phyloP scores from a whole-genome alignment of 2,329 filamentous ascomycete species.

The Penicillium sp. region DNA sequence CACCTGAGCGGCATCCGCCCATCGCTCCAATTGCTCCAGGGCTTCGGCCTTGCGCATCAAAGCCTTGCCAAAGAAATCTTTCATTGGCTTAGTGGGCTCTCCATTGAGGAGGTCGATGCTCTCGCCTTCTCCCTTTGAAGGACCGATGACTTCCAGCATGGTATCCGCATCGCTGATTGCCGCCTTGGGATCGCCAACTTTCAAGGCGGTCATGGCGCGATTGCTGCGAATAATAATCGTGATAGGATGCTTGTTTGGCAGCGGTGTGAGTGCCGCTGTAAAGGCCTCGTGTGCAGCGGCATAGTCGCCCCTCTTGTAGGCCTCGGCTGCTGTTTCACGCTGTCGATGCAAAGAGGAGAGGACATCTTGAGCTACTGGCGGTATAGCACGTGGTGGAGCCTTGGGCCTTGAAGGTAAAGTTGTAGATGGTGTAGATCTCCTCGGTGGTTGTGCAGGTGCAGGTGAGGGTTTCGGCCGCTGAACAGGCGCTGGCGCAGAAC shows the following conservation, averaged over 20 bases:
- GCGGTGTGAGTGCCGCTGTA: constrained; percentile 60
- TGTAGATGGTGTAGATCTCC: too few relatives aligned
- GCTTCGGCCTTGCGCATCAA: constrained; percentile 91
- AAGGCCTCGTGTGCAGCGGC: constrained; percentile 77
- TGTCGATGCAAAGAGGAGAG: constrained; percentile 70
- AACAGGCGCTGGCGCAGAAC: constrained; percentile 22
- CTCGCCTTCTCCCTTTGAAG: constrained; percentile 69
- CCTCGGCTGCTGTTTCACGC: constrained; percentile 69
- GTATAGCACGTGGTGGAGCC: constrained; percentile 45
- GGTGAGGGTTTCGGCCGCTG: too few relatives aligned
- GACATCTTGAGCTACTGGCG: constrained; percentile 58
- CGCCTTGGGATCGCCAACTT: constrained; percentile 82
- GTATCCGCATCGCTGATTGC: constrained; percentile 79
- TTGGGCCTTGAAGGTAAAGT: constrained; percentile 41
- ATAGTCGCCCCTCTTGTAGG: constrained; percentile 92
- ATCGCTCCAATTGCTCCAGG: constrained; percentile 88
- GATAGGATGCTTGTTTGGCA: constrained; percentile 73
- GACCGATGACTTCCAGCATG: constrained; percentile 70
- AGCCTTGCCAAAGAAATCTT: constrained; percentile 85
- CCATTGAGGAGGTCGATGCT: constrained; percentile 59
- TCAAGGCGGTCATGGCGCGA: constrained; percentile 77
- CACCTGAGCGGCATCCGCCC: constrained; percentile 68
- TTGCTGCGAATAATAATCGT: constrained; percentile 86
- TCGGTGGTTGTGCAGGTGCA: too few relatives aligned
- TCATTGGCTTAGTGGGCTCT: constrained; percentile 70